Evolutionary conservation across 1,284 basidiomycete genomes (phyloP).

Genomic region (Singerocomus inundabilis): DNA sequence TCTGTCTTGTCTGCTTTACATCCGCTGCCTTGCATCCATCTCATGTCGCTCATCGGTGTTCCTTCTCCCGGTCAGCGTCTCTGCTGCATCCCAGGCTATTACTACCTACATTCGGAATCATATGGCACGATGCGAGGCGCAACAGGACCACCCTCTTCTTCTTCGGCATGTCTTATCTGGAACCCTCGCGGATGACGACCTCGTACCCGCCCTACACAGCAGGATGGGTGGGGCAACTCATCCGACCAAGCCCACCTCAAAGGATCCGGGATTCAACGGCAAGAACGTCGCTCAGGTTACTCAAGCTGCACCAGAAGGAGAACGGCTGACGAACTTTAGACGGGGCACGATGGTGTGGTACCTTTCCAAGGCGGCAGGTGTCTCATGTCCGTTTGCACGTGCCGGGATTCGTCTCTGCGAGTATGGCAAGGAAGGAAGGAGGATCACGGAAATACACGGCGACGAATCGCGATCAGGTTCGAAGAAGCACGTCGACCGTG

Average conservation of each 20-base stretch:
- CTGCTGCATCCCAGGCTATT: slow-evolving; percentile 75
- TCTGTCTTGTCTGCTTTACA: slow-evolving; percentile 5
- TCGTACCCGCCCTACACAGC: slow-evolving; percentile 68
- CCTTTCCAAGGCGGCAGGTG: slow-evolving; percentile 67
- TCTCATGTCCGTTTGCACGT: slow-evolving; percentile 69
- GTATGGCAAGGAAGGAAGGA: slow-evolving; percentile 53
- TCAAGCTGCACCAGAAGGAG: slow-evolving; percentile 25
- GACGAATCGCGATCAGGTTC: slow-evolving; percentile 21
- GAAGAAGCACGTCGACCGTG: slow-evolving; percentile 40
- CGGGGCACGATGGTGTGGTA: slow-evolving; percentile 78
- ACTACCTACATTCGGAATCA: slow-evolving; percentile 75
- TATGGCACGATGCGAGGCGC: slow-evolving; percentile 62
- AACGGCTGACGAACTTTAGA: slow-evolving; percentile 68
- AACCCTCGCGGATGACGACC: slow-evolving; percentile 65
- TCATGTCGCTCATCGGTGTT: slow-evolving; percentile 15
- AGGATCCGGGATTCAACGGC: slow-evolving; percentile 16
- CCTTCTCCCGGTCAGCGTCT: slow-evolving; percentile 44
- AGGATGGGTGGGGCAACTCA: slow-evolving; percentile 64
- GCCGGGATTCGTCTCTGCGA: slow-evolving; percentile 69
- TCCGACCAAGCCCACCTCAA: slow-evolving; percentile 34
- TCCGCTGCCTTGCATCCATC: slow-evolving; percentile 12
- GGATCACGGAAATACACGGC: slow-evolving; percentile 15
- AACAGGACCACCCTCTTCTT: slow-evolving; percentile 70
- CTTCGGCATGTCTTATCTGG: slow-evolving; percentile 71
- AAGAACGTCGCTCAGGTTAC: slow-evolving; percentile 7